Conservation (phyloP, 805 yeast species). For the Torulaspora gathmanii region DNA sequence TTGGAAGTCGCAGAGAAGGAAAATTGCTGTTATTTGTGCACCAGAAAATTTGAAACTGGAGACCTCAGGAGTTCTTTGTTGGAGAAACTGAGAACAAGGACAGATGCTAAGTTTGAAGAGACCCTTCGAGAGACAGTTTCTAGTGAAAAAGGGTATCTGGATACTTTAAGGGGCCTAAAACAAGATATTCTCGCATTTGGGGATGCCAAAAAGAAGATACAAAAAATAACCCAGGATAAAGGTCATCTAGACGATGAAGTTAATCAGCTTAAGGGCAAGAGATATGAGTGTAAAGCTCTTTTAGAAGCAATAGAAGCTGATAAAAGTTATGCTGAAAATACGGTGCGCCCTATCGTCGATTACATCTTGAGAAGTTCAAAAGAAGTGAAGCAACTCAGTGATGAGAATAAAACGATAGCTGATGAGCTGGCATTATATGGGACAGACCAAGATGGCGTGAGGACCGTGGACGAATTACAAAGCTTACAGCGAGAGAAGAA, state of each 20-base stretch:
- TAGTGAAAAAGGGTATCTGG: conserved; percentile 33
- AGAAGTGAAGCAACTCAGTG: conserved; percentile 25
- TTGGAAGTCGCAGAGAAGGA: conserved; percentile 53
- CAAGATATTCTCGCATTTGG: conserved; percentile 21
- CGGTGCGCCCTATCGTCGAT: conserved; percentile 30
- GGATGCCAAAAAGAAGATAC: conserved; percentile 8
- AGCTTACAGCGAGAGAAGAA: conserved; percentile 20
- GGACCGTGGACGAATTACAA: conserved; percentile 30
- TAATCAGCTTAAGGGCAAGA: conserved; percentile 17
- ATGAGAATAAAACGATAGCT: conserved; percentile 21
- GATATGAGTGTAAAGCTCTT: conserved; percentile 30
- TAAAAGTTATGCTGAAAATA: conserved; percentile 19
- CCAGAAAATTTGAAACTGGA: conserved; percentile 51
- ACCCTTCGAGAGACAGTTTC: conserved; percentile 35
- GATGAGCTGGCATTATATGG: conserved; percentile 27
- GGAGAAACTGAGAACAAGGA: conserved; percentile 30
- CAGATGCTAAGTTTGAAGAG: conserved; percentile 33
- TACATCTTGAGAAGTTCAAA: conserved; percentile 24
- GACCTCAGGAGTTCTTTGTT: conserved; percentile 28
- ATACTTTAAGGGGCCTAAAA: conserved; percentile 18
- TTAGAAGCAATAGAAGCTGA: conserved; percentile 21
- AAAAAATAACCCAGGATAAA: conserved; percentile 14
- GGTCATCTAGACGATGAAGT: conserved; percentile 2
- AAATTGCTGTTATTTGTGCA: conserved; percentile 68
- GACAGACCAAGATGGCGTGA: conserved; percentile 19